Evolutionary conservation across 495 filamentous ascomycete species (phyloP).

Genomic region (Cercophora sp.): DNA sequence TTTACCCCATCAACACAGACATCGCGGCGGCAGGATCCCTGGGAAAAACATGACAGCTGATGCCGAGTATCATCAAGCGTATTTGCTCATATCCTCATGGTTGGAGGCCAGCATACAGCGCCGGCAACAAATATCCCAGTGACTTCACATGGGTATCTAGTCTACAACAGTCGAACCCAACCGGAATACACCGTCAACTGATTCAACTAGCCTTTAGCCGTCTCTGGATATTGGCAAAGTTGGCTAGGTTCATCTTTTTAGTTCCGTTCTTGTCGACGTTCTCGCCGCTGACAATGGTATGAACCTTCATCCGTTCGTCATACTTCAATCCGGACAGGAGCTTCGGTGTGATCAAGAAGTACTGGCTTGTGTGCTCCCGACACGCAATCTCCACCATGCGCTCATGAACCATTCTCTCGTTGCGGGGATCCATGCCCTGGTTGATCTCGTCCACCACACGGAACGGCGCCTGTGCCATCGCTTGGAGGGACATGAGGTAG

Average conservation of each 20-base stretch:
- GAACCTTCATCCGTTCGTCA: slow-evolving; percentile 82
- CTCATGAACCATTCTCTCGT: slow-evolving; percentile 95
- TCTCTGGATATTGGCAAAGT: slow-evolving; percentile 46
- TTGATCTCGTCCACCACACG: slow-evolving; percentile 99
- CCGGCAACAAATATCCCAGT: too few relatives aligned
- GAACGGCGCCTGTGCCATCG: slow-evolving; percentile 93
- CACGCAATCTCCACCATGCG: slow-evolving; percentile 95
- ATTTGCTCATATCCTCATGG: too few relatives aligned
- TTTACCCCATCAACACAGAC: too few relatives aligned
- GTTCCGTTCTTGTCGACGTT: slow-evolving; percentile 60
- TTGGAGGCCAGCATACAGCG: too few relatives aligned
- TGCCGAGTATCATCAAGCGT: too few relatives aligned
- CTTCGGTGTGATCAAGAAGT: slow-evolving; percentile 99
- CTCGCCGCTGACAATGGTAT: slow-evolving; percentile 91
- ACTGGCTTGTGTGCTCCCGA: slow-evolving; percentile 61
- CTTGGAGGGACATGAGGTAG: slow-evolving; percentile 98
- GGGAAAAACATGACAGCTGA: too few relatives aligned
- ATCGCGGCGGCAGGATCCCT: too few relatives aligned
- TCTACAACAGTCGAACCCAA: too few relatives aligned
- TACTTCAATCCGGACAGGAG: slow-evolving; percentile 80
- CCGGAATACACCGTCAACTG: too few relatives aligned
- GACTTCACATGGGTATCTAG: too few relatives aligned
- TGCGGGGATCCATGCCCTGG: slow-evolving; percentile 98
- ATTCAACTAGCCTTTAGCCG: slow-evolving; percentile 24
- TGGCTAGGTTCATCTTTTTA: slow-evolving; percentile 54